These are phyloP conservation scores for Pisolithus marmoratus DNA, from an alignment of 768 basidiomycete genomes.

Conservation along the genomic window DNA sequence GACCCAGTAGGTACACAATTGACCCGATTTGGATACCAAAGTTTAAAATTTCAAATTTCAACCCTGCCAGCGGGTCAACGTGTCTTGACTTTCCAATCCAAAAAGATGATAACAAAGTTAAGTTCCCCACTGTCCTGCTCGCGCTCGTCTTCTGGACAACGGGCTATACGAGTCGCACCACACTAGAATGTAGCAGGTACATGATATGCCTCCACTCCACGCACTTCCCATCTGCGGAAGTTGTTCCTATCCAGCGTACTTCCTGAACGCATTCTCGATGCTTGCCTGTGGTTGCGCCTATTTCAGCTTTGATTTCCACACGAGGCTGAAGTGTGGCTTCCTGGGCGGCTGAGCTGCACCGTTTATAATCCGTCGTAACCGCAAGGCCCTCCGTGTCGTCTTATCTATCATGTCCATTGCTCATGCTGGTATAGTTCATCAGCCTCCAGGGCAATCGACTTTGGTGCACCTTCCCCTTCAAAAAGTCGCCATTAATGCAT, in stretches of 20 bases:
- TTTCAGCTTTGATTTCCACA: not conserved
- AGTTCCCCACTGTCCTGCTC: too few species aligned
- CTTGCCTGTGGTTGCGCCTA: not conserved
- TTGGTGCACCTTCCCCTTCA: conserved; percentile 36
- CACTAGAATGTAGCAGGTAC: too few species aligned
- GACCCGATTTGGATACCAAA: too few species aligned
- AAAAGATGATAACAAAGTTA: too few species aligned
- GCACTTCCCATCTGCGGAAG: too few species aligned
- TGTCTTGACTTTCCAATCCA: too few species aligned
- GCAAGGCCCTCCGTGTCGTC: not conserved
- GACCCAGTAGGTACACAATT: too few species aligned
- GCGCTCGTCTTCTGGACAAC: too few species aligned
- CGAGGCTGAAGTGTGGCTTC: not conserved
- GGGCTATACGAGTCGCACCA: too few species aligned
- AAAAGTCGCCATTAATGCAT: conserved; percentile 34
- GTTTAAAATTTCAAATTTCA: too few species aligned
- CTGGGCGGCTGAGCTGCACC: not conserved
- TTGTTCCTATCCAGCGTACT: not conserved
- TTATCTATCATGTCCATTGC: conserved; percentile 11
- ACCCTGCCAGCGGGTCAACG: too few species aligned
- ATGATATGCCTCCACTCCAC: too few species aligned
- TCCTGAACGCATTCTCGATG: not conserved
- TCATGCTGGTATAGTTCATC: conserved; percentile 28
- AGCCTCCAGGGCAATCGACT: conserved; percentile 13
- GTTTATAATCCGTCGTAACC: not conserved